Evolutionary conservation across 208 protist species (phyloP).

Genomic region (Trypanosoma mega): DNA sequence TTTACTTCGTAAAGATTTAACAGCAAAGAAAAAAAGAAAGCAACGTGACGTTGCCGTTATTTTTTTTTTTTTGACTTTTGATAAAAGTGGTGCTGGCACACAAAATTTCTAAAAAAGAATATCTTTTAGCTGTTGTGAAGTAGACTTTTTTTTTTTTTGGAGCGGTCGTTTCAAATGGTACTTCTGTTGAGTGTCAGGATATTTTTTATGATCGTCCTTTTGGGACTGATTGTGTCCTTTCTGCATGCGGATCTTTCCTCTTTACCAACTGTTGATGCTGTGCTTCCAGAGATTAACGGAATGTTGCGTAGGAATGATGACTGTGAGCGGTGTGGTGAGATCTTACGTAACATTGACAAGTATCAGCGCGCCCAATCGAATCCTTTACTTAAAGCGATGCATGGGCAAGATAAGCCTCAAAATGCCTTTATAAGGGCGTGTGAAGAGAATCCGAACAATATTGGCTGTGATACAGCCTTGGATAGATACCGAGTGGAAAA

Average conservation of each 20-base stretch:
- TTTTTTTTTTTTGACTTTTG: conserved; percentile 20
- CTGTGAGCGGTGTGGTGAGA: conserved; percentile 14
- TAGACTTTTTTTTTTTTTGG: too few species aligned
- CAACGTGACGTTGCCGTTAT: not conserved
- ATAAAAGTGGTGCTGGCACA: too few species aligned
- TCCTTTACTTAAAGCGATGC: not conserved
- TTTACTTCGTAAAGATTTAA: not conserved
- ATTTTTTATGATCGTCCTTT: not conserved
- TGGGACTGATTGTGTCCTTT: not conserved
- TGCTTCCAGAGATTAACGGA: not conserved
- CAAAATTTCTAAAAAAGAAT: too few species aligned
- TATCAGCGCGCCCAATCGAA: conserved; percentile 1
- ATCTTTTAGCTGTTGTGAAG: too few species aligned
- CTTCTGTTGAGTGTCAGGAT: not conserved
- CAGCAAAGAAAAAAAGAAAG: not conserved
- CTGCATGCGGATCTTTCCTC: not conserved
- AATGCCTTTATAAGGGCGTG: conserved; percentile 13
- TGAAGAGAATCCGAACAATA: conserved; percentile 6
- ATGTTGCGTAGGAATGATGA: conserved; percentile 2
- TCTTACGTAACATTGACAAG: conserved; percentile 3
- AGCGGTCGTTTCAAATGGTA: too few species aligned
- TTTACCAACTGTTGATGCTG: conserved; percentile 1
- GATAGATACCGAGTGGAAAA: conserved; percentile 5
- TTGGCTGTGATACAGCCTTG: conserved; percentile 14
- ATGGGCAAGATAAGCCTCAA: conserved; percentile 16